phyloP scores from a whole-genome alignment of 495 filamentous ascomycete genomes.

The Lepraria neglecta region DNA sequence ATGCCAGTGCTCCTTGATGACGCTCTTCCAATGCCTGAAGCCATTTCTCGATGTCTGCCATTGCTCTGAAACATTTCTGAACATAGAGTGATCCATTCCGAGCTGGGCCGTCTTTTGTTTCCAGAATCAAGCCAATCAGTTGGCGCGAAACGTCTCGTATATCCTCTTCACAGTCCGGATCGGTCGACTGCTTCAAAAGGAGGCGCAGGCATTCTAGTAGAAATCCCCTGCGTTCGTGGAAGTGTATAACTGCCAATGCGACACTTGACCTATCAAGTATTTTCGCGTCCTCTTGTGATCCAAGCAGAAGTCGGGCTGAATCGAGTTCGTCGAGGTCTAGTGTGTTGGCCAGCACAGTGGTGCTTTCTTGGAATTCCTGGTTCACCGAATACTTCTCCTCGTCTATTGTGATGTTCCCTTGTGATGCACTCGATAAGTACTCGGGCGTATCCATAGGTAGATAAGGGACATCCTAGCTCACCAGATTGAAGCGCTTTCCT shows the following conservation, averaged over 20 bases:
- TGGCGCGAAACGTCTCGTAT: conserved; percentile 40
- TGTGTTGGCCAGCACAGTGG: conserved; percentile 73
- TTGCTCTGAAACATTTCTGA: conserved; percentile 61
- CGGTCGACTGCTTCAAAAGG: conserved; percentile 57
- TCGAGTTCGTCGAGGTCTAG: conserved; percentile 84
- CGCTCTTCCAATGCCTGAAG: conserved; percentile 66
- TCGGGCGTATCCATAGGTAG: not conserved
- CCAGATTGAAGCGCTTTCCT: conserved; percentile 52
- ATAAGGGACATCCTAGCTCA: conserved; percentile 26
- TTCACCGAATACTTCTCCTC: conserved; percentile 76
- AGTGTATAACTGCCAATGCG: conserved; percentile 70
- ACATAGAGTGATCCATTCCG: conserved; percentile 51
- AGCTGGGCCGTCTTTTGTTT: conserved; percentile 39
- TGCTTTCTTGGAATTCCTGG: conserved; percentile 72
- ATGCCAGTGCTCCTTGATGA: conserved; percentile 58
- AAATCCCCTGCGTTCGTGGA: conserved; percentile 72
- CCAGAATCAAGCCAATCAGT: conserved; percentile 39
- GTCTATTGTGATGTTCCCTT: conserved; percentile 65
- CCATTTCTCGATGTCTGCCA: conserved; percentile 67
- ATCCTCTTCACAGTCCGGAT: conserved; percentile 47
- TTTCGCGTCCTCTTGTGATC: conserved; percentile 57
- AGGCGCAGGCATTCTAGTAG: conserved; percentile 78
- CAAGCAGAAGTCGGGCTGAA: conserved; percentile 66
- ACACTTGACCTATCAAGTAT: conserved; percentile 60
- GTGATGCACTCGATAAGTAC: conserved; percentile 32